phyloP scores from a whole-genome alignment of 352 stramenopile species.

The Discostella stelligera region DNA sequence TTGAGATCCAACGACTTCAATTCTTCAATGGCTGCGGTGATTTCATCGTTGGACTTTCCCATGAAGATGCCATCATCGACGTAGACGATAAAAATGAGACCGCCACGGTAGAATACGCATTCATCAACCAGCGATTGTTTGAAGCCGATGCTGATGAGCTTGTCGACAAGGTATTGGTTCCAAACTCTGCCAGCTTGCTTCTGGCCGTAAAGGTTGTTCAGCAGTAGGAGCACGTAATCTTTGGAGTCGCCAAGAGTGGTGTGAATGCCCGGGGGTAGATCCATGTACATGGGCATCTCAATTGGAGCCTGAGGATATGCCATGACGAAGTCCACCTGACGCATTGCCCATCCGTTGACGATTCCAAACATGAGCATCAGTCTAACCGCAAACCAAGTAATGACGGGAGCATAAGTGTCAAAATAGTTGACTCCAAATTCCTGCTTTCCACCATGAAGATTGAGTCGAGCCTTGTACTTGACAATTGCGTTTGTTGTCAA shows the following conservation, averaged over 20 bases:
- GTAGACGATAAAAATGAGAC: too few species aligned
- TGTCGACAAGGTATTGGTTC: slow-evolving; percentile 22
- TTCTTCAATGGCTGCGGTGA: too few species aligned
- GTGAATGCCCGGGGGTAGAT: slow-evolving; percentile 49
- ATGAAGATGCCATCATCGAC: too few species aligned
- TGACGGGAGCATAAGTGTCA: slow-evolving; percentile 46
- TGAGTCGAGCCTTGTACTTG: slow-evolving; percentile 51
- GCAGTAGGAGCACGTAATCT: slow-evolving; percentile 37
- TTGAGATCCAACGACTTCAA: too few species aligned
- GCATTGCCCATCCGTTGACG: slow-evolving; percentile 34
- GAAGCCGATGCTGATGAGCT: slow-evolving; percentile 24
- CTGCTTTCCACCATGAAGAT: slow-evolving; percentile 42
- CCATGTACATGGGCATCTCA: slow-evolving; percentile 53
- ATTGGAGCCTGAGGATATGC: slow-evolving; percentile 53
- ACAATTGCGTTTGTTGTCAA: slow-evolving; percentile 40
- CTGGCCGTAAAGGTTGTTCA: slow-evolving; percentile 41
- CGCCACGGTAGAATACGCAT: slow-evolving; percentile 44
- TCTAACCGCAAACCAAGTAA: slow-evolving; percentile 42
- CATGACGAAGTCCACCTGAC: slow-evolving; percentile 59
- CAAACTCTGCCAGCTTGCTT: slow-evolving; percentile 42
- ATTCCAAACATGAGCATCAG: slow-evolving; percentile 27
- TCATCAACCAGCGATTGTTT: slow-evolving; percentile 32
- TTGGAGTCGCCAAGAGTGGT: slow-evolving; percentile 6
- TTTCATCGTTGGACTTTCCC: too few species aligned
- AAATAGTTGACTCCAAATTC: slow-evolving; percentile 22